Percentiles rank a stretch among this genome's conserved stretches.
Evolutionary conservation across 441 rosid genomes (phyloP).

Genomic region (Codiaeum variegatum): DNA sequence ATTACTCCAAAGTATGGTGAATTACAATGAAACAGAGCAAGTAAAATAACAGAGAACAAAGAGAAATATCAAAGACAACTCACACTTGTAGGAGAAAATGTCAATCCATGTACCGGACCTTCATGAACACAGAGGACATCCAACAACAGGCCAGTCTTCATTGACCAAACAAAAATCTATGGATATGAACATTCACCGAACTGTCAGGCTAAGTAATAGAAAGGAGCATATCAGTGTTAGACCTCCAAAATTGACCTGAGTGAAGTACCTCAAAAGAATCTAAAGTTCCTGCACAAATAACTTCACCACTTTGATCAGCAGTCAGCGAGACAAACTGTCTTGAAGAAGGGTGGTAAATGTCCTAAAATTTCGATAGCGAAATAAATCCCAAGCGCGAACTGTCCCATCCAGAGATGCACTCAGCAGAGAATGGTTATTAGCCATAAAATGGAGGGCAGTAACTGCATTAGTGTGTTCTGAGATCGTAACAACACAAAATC

Average conservation of each 20-base stretch:
- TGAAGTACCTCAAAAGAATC: conserved; percentile 91
- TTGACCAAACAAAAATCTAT: conserved; percentile 97
- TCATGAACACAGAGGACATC: conserved; percentile 93
- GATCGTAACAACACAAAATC: conserved; percentile 94
- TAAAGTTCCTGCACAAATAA: conserved; percentile 93
- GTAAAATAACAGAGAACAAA: not conserved
- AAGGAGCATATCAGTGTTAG: conserved; percentile 10
- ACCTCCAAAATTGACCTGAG: not conserved
- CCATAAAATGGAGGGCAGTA: conserved; percentile 92
- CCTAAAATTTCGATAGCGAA: conserved; percentile 88
- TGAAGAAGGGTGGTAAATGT: conserved; percentile 85
- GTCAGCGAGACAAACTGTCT: conserved; percentile 94
- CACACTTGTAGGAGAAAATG: conserved; percentile 84
- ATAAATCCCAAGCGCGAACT: conserved; percentile 98
- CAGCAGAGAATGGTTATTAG: conserved; percentile 82
- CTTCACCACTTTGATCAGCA: conserved; percentile 91
- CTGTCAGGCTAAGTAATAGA: conserved; percentile 12
- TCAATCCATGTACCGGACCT: conserved; percentile 95
- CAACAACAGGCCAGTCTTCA: conserved; percentile 92
- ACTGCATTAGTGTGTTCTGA: conserved; percentile 94
- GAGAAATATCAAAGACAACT: conserved; percentile 27
- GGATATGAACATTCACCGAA: conserved; percentile 10
- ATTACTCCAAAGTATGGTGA: not conserved
- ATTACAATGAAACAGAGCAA: not conserved
- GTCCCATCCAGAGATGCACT: conserved; percentile 97